Conservation (phyloP, 139 green algal genomes). For the Chlamydomonas incerta region DNA sequence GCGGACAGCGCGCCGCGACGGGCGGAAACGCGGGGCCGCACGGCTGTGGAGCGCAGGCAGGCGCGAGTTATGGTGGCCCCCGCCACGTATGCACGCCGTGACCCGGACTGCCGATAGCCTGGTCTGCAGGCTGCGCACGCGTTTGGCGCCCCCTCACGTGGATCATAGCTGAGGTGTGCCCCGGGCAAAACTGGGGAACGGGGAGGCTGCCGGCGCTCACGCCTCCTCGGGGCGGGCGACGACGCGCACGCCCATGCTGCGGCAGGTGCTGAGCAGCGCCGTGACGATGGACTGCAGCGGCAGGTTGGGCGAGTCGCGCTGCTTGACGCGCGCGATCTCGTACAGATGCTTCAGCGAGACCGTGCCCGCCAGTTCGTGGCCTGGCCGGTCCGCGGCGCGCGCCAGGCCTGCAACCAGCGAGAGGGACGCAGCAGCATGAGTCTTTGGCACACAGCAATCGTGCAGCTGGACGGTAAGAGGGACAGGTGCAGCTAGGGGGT, state of each 20-base stretch:
- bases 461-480: no score
- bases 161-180: no score
- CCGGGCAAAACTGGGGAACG: no score
- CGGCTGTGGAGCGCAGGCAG: no score
- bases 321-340: slow-evolving; percentile 93
- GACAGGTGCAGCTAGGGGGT: not conserved
- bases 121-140: no score
- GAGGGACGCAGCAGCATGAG: not conserved
- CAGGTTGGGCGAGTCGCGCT: slow-evolving; percentile 79
- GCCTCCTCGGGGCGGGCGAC: slow-evolving; percentile 75
- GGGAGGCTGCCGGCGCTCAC: slow-evolving; percentile 8
- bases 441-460: no score
- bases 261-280: slow-evolving; percentile 83
- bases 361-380: slow-evolving; percentile 79
- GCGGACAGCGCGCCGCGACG: no score
- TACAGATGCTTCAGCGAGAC: slow-evolving; percentile 95
- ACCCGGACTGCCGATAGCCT: no score
- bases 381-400: slow-evolving; percentile 74
- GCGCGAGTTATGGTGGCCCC: no score
- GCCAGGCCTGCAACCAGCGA: slow-evolving; percentile 77
- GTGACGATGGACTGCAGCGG: slow-evolving; percentile 81
- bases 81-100: no score
- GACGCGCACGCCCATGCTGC: slow-evolving; percentile 93
- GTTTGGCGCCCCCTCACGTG: no score
- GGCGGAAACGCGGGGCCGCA: no score